Evolutionary conservation across 2,329 filamentous ascomycete species (phyloP).

Genomic region (Coleophoma eucalyptorum): DNA sequence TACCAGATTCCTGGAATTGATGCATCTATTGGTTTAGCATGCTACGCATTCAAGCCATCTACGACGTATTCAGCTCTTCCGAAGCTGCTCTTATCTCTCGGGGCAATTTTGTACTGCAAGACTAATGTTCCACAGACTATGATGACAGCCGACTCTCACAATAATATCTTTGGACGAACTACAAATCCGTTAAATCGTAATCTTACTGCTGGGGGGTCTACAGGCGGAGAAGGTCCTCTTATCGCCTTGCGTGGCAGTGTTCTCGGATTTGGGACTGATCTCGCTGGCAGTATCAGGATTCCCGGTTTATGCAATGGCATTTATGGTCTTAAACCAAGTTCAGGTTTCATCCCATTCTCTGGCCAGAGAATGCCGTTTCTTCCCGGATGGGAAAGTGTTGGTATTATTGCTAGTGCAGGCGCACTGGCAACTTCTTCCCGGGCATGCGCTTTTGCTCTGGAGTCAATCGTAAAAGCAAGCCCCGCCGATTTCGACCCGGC

Average conservation of each 20-base stretch:
- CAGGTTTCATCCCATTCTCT: slow-evolving; percentile 2
- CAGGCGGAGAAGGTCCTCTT: slow-evolving; percentile 54
- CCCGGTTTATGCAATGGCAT: slow-evolving; percentile 30
- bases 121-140: slow-evolving; percentile 61
- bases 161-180: slow-evolving; percentile 54
- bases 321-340: slow-evolving; percentile 18
- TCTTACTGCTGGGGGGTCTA: slow-evolving; percentile 55
- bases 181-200: slow-evolving; percentile 43
- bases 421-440: neutral
- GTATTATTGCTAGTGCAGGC: neutral
- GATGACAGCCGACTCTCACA: slow-evolving; percentile 45
- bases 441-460: neutral
- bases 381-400: neutral
- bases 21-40: slow-evolving; percentile 49
- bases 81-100: slow-evolving; percentile 48
- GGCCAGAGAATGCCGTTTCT: slow-evolving; percentile 3
- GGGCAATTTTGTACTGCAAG: slow-evolving; percentile 62
- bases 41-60: slow-evolving; percentile 46
- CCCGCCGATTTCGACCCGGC: neutral
- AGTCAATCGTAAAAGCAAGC: neutral
- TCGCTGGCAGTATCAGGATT: slow-evolving; percentile 34
- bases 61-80: slow-evolving; percentile 34
- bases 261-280: slow-evolving; percentile 36
- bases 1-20: slow-evolving; percentile 47
- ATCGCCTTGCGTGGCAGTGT: slow-evolving; percentile 35